phyloP scores from a whole-genome alignment of 169 alveolate species.

The Pseudocohnilembus persalinus region DNA sequence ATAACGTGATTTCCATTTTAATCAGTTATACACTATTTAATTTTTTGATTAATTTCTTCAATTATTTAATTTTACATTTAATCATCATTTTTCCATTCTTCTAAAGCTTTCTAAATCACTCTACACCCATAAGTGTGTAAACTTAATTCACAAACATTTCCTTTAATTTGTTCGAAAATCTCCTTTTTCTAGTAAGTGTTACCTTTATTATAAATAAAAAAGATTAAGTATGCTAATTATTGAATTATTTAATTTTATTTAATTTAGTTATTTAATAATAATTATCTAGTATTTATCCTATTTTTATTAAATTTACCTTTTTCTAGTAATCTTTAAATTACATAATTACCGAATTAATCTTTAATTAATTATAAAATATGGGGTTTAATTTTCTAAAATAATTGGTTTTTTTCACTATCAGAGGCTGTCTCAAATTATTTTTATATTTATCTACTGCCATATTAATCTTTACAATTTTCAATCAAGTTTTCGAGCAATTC shows the following conservation, averaged over 20 bases:
- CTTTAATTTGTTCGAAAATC: not conserved
- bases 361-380: constrained; percentile 16
- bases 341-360: constrained; percentile 40
- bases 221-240: not conserved
- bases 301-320: too few relatives aligned
- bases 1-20: constrained; percentile 43
- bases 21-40: constrained; percentile 24
- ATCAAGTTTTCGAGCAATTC: not conserved
- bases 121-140: constrained; percentile 43
- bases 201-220: constrained; percentile 9
- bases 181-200: not conserved
- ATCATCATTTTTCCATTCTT: constrained; percentile 20
- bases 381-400: constrained; percentile 31
- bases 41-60: constrained; percentile 3
- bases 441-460: constrained; percentile 23
- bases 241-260: not conserved
- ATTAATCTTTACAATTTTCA: constrained; percentile 33
- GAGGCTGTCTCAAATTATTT: constrained; percentile 30
- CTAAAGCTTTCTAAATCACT: constrained; percentile 30
- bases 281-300: too few relatives aligned
- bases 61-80: constrained; percentile 16
- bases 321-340: constrained; percentile 31
- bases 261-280: not conserved
- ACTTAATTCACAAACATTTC: constrained; percentile 17
- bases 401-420: constrained; percentile 25